Evolutionary conservation across 768 basidiomycete genomes (phyloP).

Genomic region (Mrakia gelida): DNA sequence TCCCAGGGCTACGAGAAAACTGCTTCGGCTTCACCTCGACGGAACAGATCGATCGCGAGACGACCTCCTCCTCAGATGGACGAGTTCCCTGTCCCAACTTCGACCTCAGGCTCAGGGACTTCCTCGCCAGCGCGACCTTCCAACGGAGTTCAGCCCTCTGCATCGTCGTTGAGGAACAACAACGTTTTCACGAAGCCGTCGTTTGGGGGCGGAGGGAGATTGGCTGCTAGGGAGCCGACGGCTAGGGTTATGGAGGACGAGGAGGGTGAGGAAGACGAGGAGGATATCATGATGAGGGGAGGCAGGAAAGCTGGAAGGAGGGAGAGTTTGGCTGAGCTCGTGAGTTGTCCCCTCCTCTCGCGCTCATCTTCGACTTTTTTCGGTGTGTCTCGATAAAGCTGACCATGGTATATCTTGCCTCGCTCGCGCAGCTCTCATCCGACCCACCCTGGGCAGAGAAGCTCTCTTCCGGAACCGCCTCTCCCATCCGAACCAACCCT

Average conservation of each 20-base stretch:
- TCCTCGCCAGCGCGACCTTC: background rate
- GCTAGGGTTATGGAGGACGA: background rate
- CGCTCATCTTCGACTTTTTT: background rate
- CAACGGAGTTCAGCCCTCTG: background rate
- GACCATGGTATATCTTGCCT: background rate
- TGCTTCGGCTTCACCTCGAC: background rate
- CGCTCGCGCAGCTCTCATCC: background rate
- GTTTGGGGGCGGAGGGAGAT: background rate
- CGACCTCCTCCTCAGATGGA: background rate
- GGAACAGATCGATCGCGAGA: background rate
- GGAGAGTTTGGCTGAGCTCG: constrained; percentile 24
- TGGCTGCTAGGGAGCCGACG: constrained; percentile 1
- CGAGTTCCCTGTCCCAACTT: no score
- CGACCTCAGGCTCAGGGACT: background rate
- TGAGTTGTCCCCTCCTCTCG: background rate
- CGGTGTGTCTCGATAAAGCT: background rate
- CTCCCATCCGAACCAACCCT: background rate
- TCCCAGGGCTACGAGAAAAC: background rate
- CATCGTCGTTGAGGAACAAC: background rate
- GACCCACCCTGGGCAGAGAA: background rate
- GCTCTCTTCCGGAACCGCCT: background rate
- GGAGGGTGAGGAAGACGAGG: constrained; percentile 22
- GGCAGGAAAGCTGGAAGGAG: background rate
- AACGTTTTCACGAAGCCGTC: background rate
- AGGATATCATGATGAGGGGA: constrained; percentile 15